A percentile compares a stretch with the other conserved stretches of the same genome.
phyloP scores from a whole-genome alignment of 2,329 filamentous ascomycete species.

The Neodidymelliopsis sp. region DNA sequence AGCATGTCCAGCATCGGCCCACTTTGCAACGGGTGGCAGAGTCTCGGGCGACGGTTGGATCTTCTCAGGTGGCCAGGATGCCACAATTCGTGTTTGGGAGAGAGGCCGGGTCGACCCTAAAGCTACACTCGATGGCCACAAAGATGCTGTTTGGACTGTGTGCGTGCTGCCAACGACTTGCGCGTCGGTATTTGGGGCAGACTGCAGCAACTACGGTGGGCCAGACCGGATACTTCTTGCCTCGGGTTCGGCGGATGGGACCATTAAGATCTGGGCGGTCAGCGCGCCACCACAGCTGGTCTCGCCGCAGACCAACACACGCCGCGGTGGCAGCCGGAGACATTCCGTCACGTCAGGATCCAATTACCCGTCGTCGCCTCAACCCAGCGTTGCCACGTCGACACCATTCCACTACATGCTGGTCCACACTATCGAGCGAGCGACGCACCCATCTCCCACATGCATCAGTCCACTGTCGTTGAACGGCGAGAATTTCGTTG shows the following conservation, averaged over 20 bases:
- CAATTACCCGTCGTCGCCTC: slow-evolving; percentile 87
- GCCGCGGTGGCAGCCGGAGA: slow-evolving; percentile 78
- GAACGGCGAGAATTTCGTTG: slow-evolving; percentile 87
- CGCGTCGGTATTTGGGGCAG: slow-evolving; percentile 78
- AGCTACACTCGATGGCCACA: slow-evolving; percentile 91
- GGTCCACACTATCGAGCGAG: slow-evolving; percentile 81
- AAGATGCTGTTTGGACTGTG: slow-evolving; percentile 93
- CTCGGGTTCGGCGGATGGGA: slow-evolving; percentile 89
- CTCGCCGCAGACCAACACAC: slow-evolving; percentile 76
- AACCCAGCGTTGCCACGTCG: slow-evolving; percentile 83
- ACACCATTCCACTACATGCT: slow-evolving; percentile 89
- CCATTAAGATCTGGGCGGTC: slow-evolving; percentile 92
- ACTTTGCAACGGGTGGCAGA: slow-evolving; percentile 87
- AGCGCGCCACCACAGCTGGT: slow-evolving; percentile 86
- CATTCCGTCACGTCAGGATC: slow-evolving; percentile 96
- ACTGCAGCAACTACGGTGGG: slow-evolving; percentile 75
- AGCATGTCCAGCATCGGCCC: slow-evolving; percentile 85
- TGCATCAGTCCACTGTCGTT: slow-evolving; percentile 89
- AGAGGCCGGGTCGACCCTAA: slow-evolving; percentile 93
- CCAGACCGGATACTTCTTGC: slow-evolving; percentile 88
- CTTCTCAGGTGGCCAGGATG: slow-evolving; percentile 95
- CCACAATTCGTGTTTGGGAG: slow-evolving; percentile 94
- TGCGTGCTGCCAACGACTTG: slow-evolving; percentile 88
- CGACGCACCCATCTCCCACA: slow-evolving; percentile 78
- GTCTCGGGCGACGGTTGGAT: slow-evolving; percentile 96